Percentiles rank a stretch among this genome's conserved stretches.
These are phyloP conservation scores for Neonectria magnoliae DNA, from an alignment of 2,329 filamentous ascomycete species.

Conservation along the genomic window DNA sequence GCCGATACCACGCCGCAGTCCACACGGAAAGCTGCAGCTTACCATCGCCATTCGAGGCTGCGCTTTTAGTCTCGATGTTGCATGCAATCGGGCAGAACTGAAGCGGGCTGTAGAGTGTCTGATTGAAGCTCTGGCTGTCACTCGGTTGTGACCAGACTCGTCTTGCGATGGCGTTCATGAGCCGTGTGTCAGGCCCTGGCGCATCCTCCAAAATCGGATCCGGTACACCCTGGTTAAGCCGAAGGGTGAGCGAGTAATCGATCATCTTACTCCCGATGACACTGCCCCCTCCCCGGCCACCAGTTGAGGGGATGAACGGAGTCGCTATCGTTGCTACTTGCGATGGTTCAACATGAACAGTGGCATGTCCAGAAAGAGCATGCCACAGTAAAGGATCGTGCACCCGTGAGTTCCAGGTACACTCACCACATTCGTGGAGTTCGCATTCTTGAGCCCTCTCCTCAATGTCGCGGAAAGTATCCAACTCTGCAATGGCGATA, in stretches of 20 bases:
- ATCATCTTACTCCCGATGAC: constrained; percentile 20
- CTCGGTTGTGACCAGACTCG: constrained; percentile 9
- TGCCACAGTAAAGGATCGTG: constrained; percentile 3
- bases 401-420: constrained; percentile 12
- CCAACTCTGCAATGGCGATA: constrained; percentile 1
- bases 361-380: constrained; percentile 9
- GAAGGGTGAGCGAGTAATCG: constrained; percentile 10
- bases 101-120: too few species aligned
- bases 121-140: too few species aligned
- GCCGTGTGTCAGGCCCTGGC: not conserved
- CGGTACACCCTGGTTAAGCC: constrained; percentile 6
- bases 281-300: constrained; percentile 9
- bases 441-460: not conserved
- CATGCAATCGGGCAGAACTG: too few species aligned
- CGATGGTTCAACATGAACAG: constrained; percentile 12
- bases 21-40: too few species aligned
- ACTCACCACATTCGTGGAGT: not conserved
- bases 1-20: too few species aligned
- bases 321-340: not conserved
- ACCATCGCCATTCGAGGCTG: too few species aligned
- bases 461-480: not conserved
- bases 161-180: constrained; percentile 4
- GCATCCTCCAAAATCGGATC: not conserved
- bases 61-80: too few species aligned
- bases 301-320: not conserved